phyloP scores from a whole-genome alignment of 140 eudicot genomes.

The Flaveria floridana region DNA sequence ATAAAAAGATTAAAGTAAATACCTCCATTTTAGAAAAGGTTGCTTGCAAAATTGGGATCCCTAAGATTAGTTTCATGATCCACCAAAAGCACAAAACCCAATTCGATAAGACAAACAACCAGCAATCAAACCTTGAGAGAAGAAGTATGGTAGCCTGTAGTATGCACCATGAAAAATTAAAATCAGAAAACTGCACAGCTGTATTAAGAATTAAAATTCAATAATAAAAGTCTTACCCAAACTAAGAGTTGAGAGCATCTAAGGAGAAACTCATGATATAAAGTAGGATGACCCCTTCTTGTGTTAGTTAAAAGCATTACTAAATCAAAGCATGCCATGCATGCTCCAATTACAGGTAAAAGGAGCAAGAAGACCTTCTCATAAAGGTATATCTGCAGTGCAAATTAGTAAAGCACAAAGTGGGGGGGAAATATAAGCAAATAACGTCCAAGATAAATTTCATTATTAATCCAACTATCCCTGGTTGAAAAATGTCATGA shows the following conservation, averaged over 20 bases:
- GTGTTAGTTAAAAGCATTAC: constrained; percentile 39
- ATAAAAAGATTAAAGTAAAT: constrained; percentile 10
- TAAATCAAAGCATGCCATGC: constrained; percentile 51
- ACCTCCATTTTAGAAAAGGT: constrained; percentile 62
- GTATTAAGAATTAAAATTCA: not conserved
- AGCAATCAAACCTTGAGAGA: constrained; percentile 38
- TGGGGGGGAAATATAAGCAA: not conserved
- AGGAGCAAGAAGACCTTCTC: constrained; percentile 49
- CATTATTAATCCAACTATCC: constrained; percentile 14
- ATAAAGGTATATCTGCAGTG: constrained; percentile 44
- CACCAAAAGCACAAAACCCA: constrained; percentile 65
- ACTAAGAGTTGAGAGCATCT: constrained; percentile 53
- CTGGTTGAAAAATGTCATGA: not conserved
- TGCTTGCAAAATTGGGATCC: constrained; percentile 54
- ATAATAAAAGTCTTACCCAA: constrained; percentile 55
- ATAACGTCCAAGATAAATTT: not conserved
- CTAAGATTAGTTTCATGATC: constrained; percentile 51
- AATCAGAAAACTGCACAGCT: not conserved
- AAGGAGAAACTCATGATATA: constrained; percentile 63
- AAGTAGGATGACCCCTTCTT: constrained; percentile 34
- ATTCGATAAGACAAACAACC: constrained; percentile 50
- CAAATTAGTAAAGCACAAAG: constrained; percentile 8
- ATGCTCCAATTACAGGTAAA: constrained; percentile 60
- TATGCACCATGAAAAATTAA: constrained; percentile 14
- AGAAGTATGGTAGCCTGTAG: constrained; percentile 54